These are phyloP conservation scores for Neurospora intermedia DNA, from an alignment of 495 filamentous ascomycete genomes.

Conservation along the genomic window DNA sequence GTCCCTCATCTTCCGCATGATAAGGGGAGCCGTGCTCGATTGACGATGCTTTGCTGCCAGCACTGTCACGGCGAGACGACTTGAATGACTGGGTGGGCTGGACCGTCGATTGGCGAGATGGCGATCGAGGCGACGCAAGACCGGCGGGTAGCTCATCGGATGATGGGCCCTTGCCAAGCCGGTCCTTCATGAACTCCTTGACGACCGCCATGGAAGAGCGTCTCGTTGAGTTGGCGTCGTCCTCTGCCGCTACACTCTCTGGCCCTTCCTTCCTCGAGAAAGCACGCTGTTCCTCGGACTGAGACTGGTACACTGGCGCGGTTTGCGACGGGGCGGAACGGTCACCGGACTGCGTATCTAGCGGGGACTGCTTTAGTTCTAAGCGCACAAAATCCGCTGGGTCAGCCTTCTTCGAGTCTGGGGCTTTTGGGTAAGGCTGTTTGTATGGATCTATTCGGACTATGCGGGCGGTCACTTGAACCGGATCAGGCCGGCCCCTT, in stretches of 20 bases:
- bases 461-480: slow-evolving; percentile 74
- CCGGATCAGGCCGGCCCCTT: slow-evolving; percentile 49
- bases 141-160: slow-evolving; percentile 25
- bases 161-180: slow-evolving; percentile 26
- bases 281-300: slow-evolving; percentile 19
- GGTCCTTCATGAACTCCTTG: slow-evolving; percentile 43
- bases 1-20: slow-evolving; percentile 21
- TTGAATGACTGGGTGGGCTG: slow-evolving; percentile 22
- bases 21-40: slow-evolving; percentile 24
- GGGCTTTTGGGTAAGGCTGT: slow-evolving; percentile 33
- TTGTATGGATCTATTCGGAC: slow-evolving; percentile 43
- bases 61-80: slow-evolving; percentile 28
- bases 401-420: slow-evolving; percentile 26
- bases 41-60: slow-evolving; percentile 36
- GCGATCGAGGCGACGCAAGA: slow-evolving; percentile 27
- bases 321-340: slow-evolving; percentile 2
- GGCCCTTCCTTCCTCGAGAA: not conserved
- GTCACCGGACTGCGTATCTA: slow-evolving; percentile 51
- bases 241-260: slow-evolving; percentile 9
- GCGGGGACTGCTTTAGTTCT: slow-evolving; percentile 58
- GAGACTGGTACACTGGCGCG: slow-evolving; percentile 5
- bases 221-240: slow-evolving; percentile 21
- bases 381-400: slow-evolving; percentile 34
- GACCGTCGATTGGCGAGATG: slow-evolving; percentile 31
- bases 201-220: slow-evolving; percentile 42